Evolutionary conservation across 805 yeast species (phyloP).

Genomic region (Hyphopichia homilentoma): DNA sequence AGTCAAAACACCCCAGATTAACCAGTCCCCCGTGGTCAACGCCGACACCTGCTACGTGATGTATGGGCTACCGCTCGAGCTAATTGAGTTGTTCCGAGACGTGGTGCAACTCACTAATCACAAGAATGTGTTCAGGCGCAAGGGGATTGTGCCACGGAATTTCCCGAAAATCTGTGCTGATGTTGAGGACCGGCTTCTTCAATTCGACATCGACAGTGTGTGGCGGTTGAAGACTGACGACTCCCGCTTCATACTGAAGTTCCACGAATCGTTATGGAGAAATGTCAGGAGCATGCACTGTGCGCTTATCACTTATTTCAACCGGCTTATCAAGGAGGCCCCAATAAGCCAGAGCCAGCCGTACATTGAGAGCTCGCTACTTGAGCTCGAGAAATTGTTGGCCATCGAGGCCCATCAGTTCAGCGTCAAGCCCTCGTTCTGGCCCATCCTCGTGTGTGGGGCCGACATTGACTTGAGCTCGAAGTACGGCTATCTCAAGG

Average conservation of each 20-base stretch:
- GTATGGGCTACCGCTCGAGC: slow-evolving; percentile 46
- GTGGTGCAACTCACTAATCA: slow-evolving; percentile 49
- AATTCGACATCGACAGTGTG: slow-evolving; percentile 38
- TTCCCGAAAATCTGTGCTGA: slow-evolving; percentile 56
- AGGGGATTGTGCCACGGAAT: slow-evolving; percentile 46
- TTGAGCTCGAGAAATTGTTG: slow-evolving; percentile 27
- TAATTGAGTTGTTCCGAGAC: slow-evolving; percentile 45
- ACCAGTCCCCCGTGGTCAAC: slow-evolving; percentile 11
- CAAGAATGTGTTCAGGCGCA: slow-evolving; percentile 40
- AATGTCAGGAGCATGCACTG: slow-evolving; percentile 37
- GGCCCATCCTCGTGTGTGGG: slow-evolving; percentile 45
- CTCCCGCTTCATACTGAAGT: slow-evolving; percentile 26
- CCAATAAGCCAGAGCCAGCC: slow-evolving; percentile 32
- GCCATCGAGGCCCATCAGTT: slow-evolving; percentile 11
- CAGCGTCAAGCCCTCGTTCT: slow-evolving; percentile 39
- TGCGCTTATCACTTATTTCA: slow-evolving; percentile 41
- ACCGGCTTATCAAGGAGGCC: slow-evolving; percentile 42
- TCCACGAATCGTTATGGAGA: slow-evolving; percentile 41
- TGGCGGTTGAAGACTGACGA: slow-evolving; percentile 33
- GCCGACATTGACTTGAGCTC: slow-evolving; percentile 13
- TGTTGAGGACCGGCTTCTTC: slow-evolving; percentile 44
- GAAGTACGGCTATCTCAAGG: neutral
- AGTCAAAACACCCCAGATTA: slow-evolving; percentile 6
- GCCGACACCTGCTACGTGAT: slow-evolving; percentile 32
- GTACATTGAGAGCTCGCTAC: slow-evolving; percentile 30